A percentile compares a stretch with the other conserved stretches of the same genome.
Evolutionary conservation across 176 grass and related monocot genomes (phyloP).

Genomic region (Avena insularis): DNA sequence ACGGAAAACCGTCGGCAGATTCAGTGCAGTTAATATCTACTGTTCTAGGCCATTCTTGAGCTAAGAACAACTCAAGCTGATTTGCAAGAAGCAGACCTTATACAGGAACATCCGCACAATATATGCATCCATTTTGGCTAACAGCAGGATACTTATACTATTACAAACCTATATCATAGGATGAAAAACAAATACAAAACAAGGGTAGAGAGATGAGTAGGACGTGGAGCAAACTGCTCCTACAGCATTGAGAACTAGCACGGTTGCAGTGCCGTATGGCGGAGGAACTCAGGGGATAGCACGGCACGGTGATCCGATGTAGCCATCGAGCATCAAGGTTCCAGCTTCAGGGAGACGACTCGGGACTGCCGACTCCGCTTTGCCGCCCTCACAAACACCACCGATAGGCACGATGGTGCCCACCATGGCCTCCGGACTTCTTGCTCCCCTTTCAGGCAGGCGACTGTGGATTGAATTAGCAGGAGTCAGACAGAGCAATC

Average conservation of each 20-base stretch:
- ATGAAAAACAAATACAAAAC: conserved; percentile 45
- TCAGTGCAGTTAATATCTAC: not conserved
- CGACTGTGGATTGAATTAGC: conserved; percentile 59
- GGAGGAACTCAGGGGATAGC: not conserved
- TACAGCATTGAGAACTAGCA: conserved; percentile 37
- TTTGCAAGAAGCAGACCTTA: conserved; percentile 42
- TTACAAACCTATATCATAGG: conserved; percentile 69
- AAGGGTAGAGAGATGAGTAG: conserved; percentile 34
- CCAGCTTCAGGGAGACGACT: conserved; percentile 94
- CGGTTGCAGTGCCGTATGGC: not conserved
- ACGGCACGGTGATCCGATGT: not conserved
- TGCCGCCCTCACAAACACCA: conserved; percentile 77
- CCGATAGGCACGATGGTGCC: conserved; percentile 76
- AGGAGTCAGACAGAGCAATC: not conserved
- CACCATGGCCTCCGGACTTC: conserved; percentile 98
- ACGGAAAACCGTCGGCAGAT: not conserved
- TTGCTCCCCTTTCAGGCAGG: conserved; percentile 96
- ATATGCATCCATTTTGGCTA: conserved; percentile 49
- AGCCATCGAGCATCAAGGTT: conserved; percentile 49
- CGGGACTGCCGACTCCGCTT: conserved; percentile 84
- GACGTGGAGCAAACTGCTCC: conserved; percentile 37
- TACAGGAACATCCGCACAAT: conserved; percentile 41
- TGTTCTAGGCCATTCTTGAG: not conserved
- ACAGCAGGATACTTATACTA: conserved; percentile 39
- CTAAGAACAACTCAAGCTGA: conserved; percentile 24